Base-by-base conservation (phyloP, 169 alveolate species). In the Eimeria tenella region DNA sequence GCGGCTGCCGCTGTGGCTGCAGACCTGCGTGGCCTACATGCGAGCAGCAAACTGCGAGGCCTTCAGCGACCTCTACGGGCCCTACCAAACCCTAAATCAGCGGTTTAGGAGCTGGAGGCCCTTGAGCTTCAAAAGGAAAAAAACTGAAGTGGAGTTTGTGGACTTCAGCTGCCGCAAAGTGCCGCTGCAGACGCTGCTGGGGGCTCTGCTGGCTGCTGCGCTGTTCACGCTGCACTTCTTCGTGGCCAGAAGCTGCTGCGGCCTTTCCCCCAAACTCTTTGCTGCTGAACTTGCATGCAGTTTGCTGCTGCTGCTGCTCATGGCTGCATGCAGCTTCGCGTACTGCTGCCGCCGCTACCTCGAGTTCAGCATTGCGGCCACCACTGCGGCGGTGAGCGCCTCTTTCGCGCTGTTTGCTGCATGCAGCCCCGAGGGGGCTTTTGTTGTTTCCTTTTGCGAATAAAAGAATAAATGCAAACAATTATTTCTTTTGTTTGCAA, bases 181-280 rank as follows among this genome's bases (percentile, higher is more conserved):
- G 77, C 77, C n/a, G 31, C n/a, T 68, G 49, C 77, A 68, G 77
- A 23, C n/a, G 77, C 49, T n/a, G 42, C n/a, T 68, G 77, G 77
- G 77, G 13, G 31, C 49, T 0, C n/a, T 68, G n/a, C n/a, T 68
- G n/a, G 11, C n/a, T 7, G n/a, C 31, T 17, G 11, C 13, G 11
- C n/a, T 68, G 3, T 68, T 17, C n/a, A 68, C 31, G 31, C 11
- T 68, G 77, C 77, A 68, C 31, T 68, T 68, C n/a, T 15, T 68
- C 1, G 3, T 23, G 49, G 0, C 9, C 13, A 13, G 1, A 7
- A 13, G 4, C 31, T 17, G 6, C 31, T 7, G 1, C 11, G 1
- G 1, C 0, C 50, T 0, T 5, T 8, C 4, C 42, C n/a, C 0
- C 1, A 23, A n/a, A 15, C n/a, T 68, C 31, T 15, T 68, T n/a